These are phyloP conservation scores for Epichloe uncinata DNA, from an alignment of 2,329 filamentous ascomycete species.

Conservation along the genomic window DNA sequence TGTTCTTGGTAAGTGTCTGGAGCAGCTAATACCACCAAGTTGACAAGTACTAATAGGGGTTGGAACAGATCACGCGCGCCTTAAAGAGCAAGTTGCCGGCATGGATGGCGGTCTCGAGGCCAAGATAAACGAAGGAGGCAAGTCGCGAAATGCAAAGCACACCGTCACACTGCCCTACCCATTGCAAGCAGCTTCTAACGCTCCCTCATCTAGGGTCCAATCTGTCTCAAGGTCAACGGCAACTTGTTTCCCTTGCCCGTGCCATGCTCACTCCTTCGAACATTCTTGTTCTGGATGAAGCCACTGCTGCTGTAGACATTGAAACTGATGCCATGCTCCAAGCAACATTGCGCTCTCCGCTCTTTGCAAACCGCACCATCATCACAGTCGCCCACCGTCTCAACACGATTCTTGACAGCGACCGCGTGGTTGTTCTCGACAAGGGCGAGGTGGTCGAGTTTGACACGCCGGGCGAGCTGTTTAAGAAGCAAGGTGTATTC, in stretches of 20 bases:
- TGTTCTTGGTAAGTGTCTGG: slow-evolving; percentile 57
- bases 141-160: slow-evolving; percentile 23
- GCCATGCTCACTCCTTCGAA: slow-evolving; percentile 92
- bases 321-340: slow-evolving; percentile 57
- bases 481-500: slow-evolving; percentile 65
- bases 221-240: slow-evolving; percentile 85
- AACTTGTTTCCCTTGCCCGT: slow-evolving; percentile 84
- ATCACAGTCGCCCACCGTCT: slow-evolving; percentile 97
- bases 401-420: slow-evolving; percentile 84
- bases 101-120: slow-evolving; percentile 90
- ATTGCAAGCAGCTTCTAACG: background rate
- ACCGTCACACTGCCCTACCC: too few relatives aligned
- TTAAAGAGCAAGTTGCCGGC: slow-evolving; percentile 75
- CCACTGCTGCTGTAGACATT: slow-evolving; percentile 64
- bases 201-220: slow-evolving; percentile 56
- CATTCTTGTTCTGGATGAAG: slow-evolving; percentile 93
- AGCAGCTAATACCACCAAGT: slow-evolving; percentile 2
- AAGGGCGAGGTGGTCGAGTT: slow-evolving; percentile 86
- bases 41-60: background rate
- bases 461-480: slow-evolving; percentile 67
- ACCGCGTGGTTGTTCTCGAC: slow-evolving; percentile 88
- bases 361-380: slow-evolving; percentile 86
- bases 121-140: slow-evolving; percentile 84
- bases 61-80: slow-evolving; percentile 65
- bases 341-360: slow-evolving; percentile 45